Evolutionary conservation across 768 basidiomycete genomes (phyloP).

Genomic region (Daedaleopsis sinensis): DNA sequence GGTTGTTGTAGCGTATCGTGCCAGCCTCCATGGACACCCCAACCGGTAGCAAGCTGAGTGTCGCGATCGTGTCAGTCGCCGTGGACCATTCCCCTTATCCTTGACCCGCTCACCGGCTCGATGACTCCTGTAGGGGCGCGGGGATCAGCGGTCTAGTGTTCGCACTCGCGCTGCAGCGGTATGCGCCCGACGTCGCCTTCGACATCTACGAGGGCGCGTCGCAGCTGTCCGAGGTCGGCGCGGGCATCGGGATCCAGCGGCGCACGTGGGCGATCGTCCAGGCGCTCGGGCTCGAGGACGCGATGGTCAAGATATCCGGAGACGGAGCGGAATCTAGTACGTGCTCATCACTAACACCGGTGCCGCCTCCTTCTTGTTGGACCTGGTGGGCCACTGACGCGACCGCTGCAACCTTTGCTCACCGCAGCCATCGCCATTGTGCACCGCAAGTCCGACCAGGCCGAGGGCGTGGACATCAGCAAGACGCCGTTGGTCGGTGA

Average conservation of each 20-base stretch:
- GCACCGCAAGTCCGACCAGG: constrained; percentile 13
- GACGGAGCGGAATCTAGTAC: constrained; percentile 14
- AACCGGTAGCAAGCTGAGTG: constrained; percentile 3
- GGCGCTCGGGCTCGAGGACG: constrained; percentile 21
- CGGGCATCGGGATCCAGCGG: constrained; percentile 29
- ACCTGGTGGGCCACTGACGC: no score
- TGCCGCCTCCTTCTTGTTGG: no score
- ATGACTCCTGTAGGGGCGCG: constrained; percentile 23
- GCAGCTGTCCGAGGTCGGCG: constrained; percentile 26
- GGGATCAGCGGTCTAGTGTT: constrained; percentile 30
- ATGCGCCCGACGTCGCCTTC: constrained; percentile 21
- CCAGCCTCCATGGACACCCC: neutral
- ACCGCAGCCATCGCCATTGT: neutral
- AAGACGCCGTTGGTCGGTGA: neutral
- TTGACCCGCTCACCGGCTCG: no score
- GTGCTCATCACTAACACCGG: neutral
- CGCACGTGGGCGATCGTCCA: constrained; percentile 27
- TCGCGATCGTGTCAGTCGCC: neutral
- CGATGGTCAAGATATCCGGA: constrained; percentile 25
- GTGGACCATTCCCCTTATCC: no score
- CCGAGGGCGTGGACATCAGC: neutral
- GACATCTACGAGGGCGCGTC: constrained; percentile 30
- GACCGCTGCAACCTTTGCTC: neutral
- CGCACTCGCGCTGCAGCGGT: constrained; percentile 24
- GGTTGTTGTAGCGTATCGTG: neutral